Evolutionary conservation across 257 asterid genomes (phyloP).

Genomic region (Dorcoceras hygrometricum): DNA sequence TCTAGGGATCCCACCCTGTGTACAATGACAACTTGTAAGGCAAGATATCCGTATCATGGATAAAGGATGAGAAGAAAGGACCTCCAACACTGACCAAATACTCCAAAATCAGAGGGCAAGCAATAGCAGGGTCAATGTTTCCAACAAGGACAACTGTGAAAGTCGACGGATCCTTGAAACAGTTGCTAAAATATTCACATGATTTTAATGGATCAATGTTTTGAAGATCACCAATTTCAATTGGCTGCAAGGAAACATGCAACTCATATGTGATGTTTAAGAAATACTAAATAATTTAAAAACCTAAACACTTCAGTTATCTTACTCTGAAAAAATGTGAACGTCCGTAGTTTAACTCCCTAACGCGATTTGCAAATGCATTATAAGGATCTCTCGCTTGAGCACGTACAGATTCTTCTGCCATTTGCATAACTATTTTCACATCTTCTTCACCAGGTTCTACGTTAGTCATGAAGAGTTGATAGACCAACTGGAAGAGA

Average conservation of each 20-base stretch:
- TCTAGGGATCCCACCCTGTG: slow-evolving; percentile 93
- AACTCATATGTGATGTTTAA: slow-evolving; percentile 10
- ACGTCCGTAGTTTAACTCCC: slow-evolving; percentile 92
- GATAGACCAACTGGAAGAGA: slow-evolving; percentile 75
- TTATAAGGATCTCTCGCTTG: slow-evolving; percentile 96
- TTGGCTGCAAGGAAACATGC: slow-evolving; percentile 60
- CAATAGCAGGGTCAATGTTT: slow-evolving; percentile 76
- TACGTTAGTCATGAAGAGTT: slow-evolving; percentile 71
- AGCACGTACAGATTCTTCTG: slow-evolving; percentile 94
- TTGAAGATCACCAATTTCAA: slow-evolving; percentile 58
- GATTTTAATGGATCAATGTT: slow-evolving; percentile 87
- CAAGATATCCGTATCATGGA: slow-evolving; percentile 16
- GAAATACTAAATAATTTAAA: slow-evolving; percentile 6
- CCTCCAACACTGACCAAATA: slow-evolving; percentile 58
- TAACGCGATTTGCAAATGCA: slow-evolving; percentile 81
- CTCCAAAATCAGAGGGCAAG: slow-evolving; percentile 73
- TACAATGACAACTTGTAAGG: slow-evolving; percentile 24
- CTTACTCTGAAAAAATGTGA: slow-evolving; percentile 89
- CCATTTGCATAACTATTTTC: slow-evolving; percentile 96
- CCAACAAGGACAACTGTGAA: slow-evolving; percentile 89
- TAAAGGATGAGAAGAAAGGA: slow-evolving; percentile 21
- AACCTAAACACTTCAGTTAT: slow-evolving; percentile 20
- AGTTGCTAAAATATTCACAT: slow-evolving; percentile 74
- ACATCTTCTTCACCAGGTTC: slow-evolving; percentile 88
- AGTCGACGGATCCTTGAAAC: slow-evolving; percentile 91